Percentiles rank a stretch among this genome's conserved stretches.
Evolutionary conservation across 441 rosid species (phyloP).

Genomic region (Corymbia calophylla): DNA sequence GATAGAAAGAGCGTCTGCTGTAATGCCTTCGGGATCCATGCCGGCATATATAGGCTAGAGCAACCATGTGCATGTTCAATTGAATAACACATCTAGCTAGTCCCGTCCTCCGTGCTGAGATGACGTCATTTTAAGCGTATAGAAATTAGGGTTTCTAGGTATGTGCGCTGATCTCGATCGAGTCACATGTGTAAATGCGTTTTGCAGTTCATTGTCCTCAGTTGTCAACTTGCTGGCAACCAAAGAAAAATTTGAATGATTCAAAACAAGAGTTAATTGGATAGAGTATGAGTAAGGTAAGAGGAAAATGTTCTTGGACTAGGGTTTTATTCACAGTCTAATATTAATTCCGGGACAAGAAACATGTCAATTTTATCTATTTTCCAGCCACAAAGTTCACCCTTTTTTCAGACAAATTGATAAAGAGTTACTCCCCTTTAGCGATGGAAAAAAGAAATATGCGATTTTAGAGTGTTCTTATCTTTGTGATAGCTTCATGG

Average conservation of each 20-base stretch:
- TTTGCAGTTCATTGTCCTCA: neutral
- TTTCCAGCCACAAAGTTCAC: neutral
- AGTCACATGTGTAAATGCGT: neutral
- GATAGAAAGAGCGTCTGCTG: neutral
- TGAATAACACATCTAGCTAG: neutral
- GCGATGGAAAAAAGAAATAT: neutral
- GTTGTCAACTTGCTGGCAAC: neutral
- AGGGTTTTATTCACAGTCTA: neutral
- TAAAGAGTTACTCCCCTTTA: neutral
- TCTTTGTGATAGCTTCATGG: neutral
- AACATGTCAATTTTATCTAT: neutral
- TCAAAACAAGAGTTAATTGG: neutral
- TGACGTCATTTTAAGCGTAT: neutral
- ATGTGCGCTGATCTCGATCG: neutral
- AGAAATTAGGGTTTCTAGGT: neutral
- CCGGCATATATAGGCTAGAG: neutral
- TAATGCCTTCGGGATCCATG: neutral
- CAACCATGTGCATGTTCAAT: neutral
- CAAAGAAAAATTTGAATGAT: neutral
- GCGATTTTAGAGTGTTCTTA: neutral
- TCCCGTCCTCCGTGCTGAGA: neutral
- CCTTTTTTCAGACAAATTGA: neutral
- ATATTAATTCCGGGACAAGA: neutral
- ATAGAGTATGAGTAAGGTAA: neutral
- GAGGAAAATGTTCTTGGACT: neutral